Percentiles rank a stretch among this genome's conserved stretches.
phyloP scores from a whole-genome alignment of 2,329 filamentous ascomycete species.

The Aspergillus pseudoterreus region DNA sequence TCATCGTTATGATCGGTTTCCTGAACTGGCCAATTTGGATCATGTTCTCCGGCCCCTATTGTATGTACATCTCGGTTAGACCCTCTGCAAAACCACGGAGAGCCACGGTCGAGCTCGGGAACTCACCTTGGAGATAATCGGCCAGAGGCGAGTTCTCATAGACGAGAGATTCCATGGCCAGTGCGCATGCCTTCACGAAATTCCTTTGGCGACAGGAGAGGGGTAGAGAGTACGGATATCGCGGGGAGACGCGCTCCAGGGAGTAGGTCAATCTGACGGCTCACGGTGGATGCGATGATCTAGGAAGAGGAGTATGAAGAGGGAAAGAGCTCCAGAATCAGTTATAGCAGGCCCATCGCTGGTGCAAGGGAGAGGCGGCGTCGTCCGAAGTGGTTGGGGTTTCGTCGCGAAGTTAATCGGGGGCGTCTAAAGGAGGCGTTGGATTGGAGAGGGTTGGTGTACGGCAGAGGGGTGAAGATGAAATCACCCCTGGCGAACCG shows the following conservation, averaged over 20 bases:
- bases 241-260: too few relatives aligned
- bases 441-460: neutral
- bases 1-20: slow-evolving; percentile 28
- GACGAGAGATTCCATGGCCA: slow-evolving; percentile 78
- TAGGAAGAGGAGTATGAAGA: neutral
- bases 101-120: neutral
- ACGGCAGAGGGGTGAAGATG: neutral
- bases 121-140: slow-evolving; percentile 80
- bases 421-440: neutral
- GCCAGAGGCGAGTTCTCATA: slow-evolving; percentile 84
- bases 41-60: slow-evolving; percentile 45
- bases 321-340: slow-evolving; percentile 1
- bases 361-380: neutral
- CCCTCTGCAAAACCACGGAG: neutral
- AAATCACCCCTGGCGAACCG: neutral
- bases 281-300: too few relatives aligned
- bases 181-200: slow-evolving; percentile 27
- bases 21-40: slow-evolving; percentile 36
- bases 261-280: neutral
- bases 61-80: slow-evolving; percentile 11
- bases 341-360: slow-evolving; percentile 16
- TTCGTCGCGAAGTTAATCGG: neutral
- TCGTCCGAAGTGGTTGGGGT: neutral
- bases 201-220: neutral
- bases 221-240: neutral